phyloP scores from a whole-genome alignment of 495 filamentous ascomycete species.

The Daldinia grandis region DNA sequence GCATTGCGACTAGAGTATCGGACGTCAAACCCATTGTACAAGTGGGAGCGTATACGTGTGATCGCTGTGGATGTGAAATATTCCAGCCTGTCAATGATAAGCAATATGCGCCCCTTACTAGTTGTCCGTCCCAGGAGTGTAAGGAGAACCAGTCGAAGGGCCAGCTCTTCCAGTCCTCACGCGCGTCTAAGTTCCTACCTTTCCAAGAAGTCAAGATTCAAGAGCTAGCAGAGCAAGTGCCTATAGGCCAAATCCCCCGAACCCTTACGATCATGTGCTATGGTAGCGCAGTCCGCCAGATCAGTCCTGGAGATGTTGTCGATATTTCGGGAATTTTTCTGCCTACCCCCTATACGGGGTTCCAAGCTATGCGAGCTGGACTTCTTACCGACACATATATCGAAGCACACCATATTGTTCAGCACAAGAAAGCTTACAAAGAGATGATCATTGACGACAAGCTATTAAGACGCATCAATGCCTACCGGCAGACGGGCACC shows the following conservation, averaged over 20 bases:
- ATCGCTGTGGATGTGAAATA: slow-evolving; percentile 94
- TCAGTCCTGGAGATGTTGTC: slow-evolving; percentile 93
- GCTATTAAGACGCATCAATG: slow-evolving; percentile 80
- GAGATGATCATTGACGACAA: slow-evolving; percentile 77
- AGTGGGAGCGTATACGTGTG: slow-evolving; percentile 97
- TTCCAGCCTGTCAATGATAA: slow-evolving; percentile 96
- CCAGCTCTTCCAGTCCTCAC: slow-evolving; percentile 89
- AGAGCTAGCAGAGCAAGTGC: slow-evolving; percentile 97
- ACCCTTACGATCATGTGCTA: slow-evolving; percentile 89
- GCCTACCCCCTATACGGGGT: slow-evolving; percentile 96
- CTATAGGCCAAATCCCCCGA: slow-evolving; percentile 95
- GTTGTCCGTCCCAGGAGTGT: slow-evolving; percentile 89
- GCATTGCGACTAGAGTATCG: slow-evolving; percentile 93
- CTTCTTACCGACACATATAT: slow-evolving; percentile 96
- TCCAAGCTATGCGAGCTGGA: slow-evolving; percentile 94
- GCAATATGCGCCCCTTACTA: slow-evolving; percentile 83
- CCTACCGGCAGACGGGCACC: slow-evolving; percentile 81
- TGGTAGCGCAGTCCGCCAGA: slow-evolving; percentile 80
- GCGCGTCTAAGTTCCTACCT: slow-evolving; percentile 94
- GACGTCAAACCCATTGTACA: slow-evolving; percentile 98
- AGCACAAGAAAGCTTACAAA: slow-evolving; percentile 98
- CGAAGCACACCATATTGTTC: slow-evolving; percentile 89
- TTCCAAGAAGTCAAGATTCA: slow-evolving; percentile 99
- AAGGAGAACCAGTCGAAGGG: slow-evolving; percentile 89
- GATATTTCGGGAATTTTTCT: slow-evolving; percentile 96